phyloP scores from a whole-genome alignment of 805 yeast species.

The Starmerella bombi region DNA sequence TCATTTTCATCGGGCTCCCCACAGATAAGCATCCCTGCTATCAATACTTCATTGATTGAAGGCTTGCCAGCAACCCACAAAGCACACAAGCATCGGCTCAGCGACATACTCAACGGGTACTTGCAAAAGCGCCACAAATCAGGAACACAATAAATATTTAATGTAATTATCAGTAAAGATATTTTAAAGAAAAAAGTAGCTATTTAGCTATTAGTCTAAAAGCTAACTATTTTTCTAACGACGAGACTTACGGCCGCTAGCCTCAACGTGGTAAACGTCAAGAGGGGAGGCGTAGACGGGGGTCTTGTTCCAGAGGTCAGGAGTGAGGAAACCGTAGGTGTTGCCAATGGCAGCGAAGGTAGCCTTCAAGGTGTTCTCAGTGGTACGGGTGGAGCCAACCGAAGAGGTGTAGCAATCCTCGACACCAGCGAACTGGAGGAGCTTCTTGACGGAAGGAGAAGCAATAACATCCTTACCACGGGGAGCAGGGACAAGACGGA shows the following conservation, averaged over 20 bases:
- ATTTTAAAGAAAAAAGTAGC: neutral
- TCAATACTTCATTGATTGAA: neutral
- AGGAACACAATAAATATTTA: neutral
- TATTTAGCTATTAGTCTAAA: neutral
- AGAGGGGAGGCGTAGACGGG: conserved; percentile 83
- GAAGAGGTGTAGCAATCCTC: conserved; percentile 99
- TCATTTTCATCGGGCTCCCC: no score
- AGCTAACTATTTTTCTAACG: conserved; percentile 20
- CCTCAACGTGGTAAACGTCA: conserved; percentile 55
- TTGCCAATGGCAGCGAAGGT: conserved; percentile 98
- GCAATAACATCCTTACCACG: conserved; percentile 99
- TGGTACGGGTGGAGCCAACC: conserved; percentile 97
- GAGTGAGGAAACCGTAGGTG: conserved; percentile 99
- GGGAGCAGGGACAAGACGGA: conserved; percentile 98
- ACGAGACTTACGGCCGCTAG: conserved; percentile 18
- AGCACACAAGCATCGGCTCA: neutral
- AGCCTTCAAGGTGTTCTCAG: conserved; percentile 99
- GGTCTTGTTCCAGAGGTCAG: conserved; percentile 91
- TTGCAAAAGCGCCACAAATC: neutral
- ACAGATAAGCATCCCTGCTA: neutral
- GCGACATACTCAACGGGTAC: neutral
- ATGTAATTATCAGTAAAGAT: neutral
- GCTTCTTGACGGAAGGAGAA: conserved; percentile 98
- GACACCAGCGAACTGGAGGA: conserved; percentile 98
- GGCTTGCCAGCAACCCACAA: neutral